Percentiles rank a stretch among this genome's conserved stretches.
Conservation (phyloP, 1,139 yeast genomes). For the Geotrichum carabidarum region DNA sequence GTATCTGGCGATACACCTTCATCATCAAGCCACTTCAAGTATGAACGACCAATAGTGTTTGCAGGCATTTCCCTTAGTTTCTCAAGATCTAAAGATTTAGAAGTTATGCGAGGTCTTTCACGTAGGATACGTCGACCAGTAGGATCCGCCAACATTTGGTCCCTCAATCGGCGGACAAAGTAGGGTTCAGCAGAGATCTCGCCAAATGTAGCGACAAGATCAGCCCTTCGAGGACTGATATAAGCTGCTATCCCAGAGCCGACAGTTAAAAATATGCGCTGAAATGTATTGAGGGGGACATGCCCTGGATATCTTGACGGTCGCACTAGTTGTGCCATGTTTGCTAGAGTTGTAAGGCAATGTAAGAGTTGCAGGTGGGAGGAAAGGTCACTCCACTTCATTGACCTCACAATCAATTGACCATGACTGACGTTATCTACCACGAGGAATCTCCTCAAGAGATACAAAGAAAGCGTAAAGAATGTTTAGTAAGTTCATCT, state of each 20-base stretch:
- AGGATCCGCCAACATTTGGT: constrained; percentile 68
- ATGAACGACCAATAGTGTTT: constrained; percentile 74
- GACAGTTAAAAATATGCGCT: constrained; percentile 57
- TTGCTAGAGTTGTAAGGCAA: background rate
- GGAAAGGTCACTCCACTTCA: too few species aligned
- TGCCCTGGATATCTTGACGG: constrained; percentile 59
- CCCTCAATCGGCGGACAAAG: constrained; percentile 57
- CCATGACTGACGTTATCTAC: constrained; percentile 11
- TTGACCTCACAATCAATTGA: too few species aligned
- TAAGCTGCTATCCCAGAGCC: constrained; percentile 83
- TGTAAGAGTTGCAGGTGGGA: too few species aligned
- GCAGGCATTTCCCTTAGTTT: constrained; percentile 56
- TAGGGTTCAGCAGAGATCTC: constrained; percentile 80
- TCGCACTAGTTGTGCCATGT: constrained; percentile 5
- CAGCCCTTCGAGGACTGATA: constrained; percentile 67
- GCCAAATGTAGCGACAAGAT: constrained; percentile 86
- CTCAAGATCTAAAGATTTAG: constrained; percentile 61
- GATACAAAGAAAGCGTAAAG: constrained; percentile 11
- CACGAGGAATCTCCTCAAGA: constrained; percentile 5
- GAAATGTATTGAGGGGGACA: constrained; percentile 64
- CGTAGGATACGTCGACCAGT: constrained; percentile 71
- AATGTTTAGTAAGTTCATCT: constrained; percentile 7
- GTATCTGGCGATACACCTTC: constrained; percentile 95
- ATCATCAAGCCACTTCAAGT: constrained; percentile 72
- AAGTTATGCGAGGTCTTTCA: constrained; percentile 80